These are phyloP conservation scores for Colletotrichum sp. DNA, from an alignment of 2,329 filamentous ascomycete species.

Conservation along the genomic window DNA sequence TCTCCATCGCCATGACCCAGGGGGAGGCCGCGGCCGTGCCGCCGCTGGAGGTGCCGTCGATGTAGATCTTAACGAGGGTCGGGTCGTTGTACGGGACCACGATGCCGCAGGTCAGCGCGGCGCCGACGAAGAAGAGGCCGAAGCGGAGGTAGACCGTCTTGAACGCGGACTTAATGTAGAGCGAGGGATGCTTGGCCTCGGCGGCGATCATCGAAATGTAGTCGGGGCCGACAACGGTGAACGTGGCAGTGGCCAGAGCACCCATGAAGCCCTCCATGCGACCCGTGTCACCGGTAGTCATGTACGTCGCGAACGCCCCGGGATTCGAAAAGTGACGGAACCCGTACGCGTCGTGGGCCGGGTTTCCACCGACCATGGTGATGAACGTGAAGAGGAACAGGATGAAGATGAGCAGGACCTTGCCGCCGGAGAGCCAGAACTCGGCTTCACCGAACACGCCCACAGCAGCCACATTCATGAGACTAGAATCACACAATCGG, in stretches of 20 bases:
- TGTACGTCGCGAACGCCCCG: conserved; percentile 19
- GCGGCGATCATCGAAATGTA: conserved; percentile 70
- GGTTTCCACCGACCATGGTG: conserved; percentile 31
- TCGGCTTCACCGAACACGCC: conserved; percentile 58
- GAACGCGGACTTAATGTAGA: conserved; percentile 61
- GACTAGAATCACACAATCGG: conserved; percentile 15
- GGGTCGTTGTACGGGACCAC: conserved; percentile 69
- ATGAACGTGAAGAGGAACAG: conserved; percentile 68
- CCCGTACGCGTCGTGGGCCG: conserved; percentile 27
- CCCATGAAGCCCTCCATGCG: conserved; percentile 74
- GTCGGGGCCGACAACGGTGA: conserved; percentile 69
- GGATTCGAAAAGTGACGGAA: conserved; percentile 22
- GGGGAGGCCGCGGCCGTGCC: conserved; percentile 48
- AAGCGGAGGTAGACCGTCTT: conserved; percentile 71
- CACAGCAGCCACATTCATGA: conserved; percentile 23
- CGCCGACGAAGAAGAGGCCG: conserved; percentile 52
- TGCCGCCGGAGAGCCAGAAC: conserved; percentile 61
- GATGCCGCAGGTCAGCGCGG: conserved; percentile 70
- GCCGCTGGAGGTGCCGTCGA: conserved; percentile 58
- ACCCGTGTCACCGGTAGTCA: conserved; percentile 59
- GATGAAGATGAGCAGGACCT: conserved; percentile 59
- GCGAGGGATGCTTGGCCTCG: conserved; percentile 67
- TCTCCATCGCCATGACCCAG: conserved; percentile 69
- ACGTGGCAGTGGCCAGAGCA: conserved; percentile 69
- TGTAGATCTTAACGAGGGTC: conserved; percentile 55